Conservation (phyloP, 1,139 yeast species). For the Magnusiomyces paraingens region DNA sequence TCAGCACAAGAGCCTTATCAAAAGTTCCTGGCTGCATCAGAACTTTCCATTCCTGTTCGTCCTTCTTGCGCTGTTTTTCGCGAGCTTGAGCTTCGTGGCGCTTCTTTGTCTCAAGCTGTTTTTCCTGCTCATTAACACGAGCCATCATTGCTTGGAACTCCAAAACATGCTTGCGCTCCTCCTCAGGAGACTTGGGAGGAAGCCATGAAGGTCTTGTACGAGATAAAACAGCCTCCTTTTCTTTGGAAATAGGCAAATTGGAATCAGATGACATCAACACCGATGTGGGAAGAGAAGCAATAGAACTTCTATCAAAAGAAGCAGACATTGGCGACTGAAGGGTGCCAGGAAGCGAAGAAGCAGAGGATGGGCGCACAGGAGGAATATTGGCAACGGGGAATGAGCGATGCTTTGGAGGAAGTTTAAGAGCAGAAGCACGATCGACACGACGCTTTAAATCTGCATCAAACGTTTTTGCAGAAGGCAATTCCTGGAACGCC, state of each 20-base stretch:
- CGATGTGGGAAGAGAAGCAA: slow-evolving; percentile 12
- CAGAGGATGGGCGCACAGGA: not conserved
- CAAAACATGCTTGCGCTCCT: slow-evolving; percentile 48
- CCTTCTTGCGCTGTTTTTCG: slow-evolving; percentile 29
- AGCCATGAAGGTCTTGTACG: slow-evolving; percentile 59
- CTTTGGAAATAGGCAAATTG: slow-evolving; percentile 21
- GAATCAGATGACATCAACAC: slow-evolving; percentile 14
- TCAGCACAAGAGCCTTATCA: slow-evolving; percentile 27
- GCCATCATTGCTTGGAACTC: slow-evolving; percentile 49
- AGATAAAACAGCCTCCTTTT: slow-evolving; percentile 33
- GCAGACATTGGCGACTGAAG: slow-evolving; percentile 7
- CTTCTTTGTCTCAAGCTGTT: slow-evolving; percentile 23
- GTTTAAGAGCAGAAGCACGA: slow-evolving; percentile 3
- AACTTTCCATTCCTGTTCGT: slow-evolving; percentile 40
- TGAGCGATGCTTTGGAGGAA: too few relatives aligned
- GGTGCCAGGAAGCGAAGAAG: not conserved
- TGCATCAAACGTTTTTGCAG: slow-evolving; percentile 10
- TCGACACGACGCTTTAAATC: not conserved
- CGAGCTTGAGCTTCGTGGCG: slow-evolving; percentile 27
- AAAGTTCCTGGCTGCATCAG: slow-evolving; percentile 37
- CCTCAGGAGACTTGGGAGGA: slow-evolving; percentile 57
- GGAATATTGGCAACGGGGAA: not conserved
- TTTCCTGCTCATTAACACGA: slow-evolving; percentile 36
- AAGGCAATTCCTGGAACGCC: slow-evolving; percentile 31
- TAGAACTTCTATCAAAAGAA: slow-evolving; percentile 3